Conservation (phyloP, 345 rosid species). For the Jatropha curcas region DNA sequence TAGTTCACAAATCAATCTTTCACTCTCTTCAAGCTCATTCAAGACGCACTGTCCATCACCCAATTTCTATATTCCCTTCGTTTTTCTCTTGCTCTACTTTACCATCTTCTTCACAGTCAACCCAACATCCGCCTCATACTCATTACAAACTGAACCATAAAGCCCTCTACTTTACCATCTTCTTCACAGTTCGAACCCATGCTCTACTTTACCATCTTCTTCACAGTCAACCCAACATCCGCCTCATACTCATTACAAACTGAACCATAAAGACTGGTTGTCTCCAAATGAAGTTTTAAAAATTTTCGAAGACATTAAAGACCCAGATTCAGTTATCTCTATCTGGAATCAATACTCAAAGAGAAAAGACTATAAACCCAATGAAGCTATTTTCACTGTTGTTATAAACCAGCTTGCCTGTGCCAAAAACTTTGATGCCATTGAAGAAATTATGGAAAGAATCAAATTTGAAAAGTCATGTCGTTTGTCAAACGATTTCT, state of each 20-base stretch:
- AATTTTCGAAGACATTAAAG: constrained; percentile 52
- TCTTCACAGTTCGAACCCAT: no score
- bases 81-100: constrained; percentile 5
- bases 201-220: constrained; percentile 2
- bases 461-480: constrained; percentile 47
- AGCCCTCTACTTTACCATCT: no score
- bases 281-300: constrained; percentile 64
- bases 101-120: neutral
- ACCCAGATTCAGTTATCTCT: constrained; percentile 48
- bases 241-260: constrained; percentile 22
- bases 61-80: no score
- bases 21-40: neutral
- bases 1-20: neutral
- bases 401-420: constrained; percentile 55
- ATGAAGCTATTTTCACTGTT: constrained; percentile 59
- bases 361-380: constrained; percentile 77
- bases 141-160: constrained; percentile 42
- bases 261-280: constrained; percentile 81
- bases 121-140: neutral
- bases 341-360: constrained; percentile 56
- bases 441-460: constrained; percentile 53
- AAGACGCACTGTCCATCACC: neutral
- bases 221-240: neutral
- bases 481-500: constrained; percentile 72
- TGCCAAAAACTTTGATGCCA: constrained; percentile 63